Conservation (phyloP, 371 early-diverging fungal species). For the Mortierella sp. region DNA sequence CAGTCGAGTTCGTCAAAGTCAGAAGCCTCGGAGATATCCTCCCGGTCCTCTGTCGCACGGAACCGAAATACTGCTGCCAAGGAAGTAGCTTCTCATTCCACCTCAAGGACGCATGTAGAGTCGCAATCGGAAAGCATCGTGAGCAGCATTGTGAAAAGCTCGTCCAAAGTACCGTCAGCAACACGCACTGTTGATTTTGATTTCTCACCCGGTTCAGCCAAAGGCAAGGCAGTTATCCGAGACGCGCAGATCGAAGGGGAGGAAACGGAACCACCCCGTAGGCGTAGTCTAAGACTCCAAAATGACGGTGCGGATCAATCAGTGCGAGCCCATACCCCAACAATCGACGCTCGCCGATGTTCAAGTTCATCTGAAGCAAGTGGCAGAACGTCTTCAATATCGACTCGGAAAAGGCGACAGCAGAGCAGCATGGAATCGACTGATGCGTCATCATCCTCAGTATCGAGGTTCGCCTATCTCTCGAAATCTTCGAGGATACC, state of each 20-base stretch:
- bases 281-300: conserved; percentile 10
- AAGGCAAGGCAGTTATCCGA: too few species aligned
- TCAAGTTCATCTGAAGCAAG: neutral
- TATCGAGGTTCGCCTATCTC: neutral
- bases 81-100: too few species aligned
- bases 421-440: neutral
- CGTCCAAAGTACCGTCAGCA: neutral
- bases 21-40: too few species aligned
- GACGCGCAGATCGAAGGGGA: neutral
- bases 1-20: too few species aligned
- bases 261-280: neutral
- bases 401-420: neutral
- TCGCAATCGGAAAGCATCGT: too few species aligned
- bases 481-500: neutral
- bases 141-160: neutral
- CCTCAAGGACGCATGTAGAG: too few species aligned
- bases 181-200: conserved; percentile 22
- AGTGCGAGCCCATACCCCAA: neutral
- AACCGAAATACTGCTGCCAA: too few species aligned
- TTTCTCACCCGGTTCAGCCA: neutral
- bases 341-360: neutral
- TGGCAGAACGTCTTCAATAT: conserved; percentile 2
- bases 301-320: neutral
- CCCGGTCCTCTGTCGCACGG: too few species aligned
- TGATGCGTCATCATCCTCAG: neutral